Percentiles rank a stretch among this genome's conserved stretches.
phyloP scores from a whole-genome alignment of 768 basidiomycete species.

The Wakefieldia striispora region DNA sequence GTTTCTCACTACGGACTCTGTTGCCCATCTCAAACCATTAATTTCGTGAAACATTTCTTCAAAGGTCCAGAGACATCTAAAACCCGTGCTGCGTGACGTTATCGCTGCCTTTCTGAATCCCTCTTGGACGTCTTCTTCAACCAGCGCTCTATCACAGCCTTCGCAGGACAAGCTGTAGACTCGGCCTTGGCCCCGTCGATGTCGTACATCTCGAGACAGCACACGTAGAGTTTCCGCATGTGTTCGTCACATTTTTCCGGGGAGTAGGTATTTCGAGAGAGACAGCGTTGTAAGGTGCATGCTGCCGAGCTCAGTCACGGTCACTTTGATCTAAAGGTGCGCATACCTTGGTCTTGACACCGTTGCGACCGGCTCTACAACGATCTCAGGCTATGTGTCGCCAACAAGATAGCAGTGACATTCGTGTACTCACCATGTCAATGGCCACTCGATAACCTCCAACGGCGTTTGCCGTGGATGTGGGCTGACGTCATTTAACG shows the following conservation, averaged over 20 bases:
- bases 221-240: slow-evolving; percentile 55
- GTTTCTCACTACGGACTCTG: slow-evolving; percentile 6
- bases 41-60: neutral
- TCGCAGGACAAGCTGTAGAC: slow-evolving; percentile 64
- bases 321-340: neutral
- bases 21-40: slow-evolving; percentile 1
- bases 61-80: no score
- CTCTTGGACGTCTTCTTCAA: slow-evolving; percentile 46
- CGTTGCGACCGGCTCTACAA: slow-evolving; percentile 1
- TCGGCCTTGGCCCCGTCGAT: slow-evolving; percentile 36
- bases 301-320: slow-evolving; percentile 36
- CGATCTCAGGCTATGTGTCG: no score
- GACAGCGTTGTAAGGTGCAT: slow-evolving; percentile 60
- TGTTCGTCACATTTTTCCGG: slow-evolving; percentile 60
- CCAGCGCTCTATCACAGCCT: slow-evolving; percentile 55
- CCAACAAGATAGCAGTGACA: no score
- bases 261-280: slow-evolving; percentile 59
- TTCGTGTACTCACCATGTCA: no score
- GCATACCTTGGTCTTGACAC: slow-evolving; percentile 27
- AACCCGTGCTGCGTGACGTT: neutral
- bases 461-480: no score
- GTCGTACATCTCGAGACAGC: slow-evolving; percentile 60
- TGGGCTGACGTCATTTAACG: no score
- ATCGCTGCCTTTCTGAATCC: neutral
- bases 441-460: no score